A percentile compares a stretch with the other conserved stretches of the same genome.
phyloP scores from a whole-genome alignment of 352 stramenopile species.

The Phytophthora megakarya region DNA sequence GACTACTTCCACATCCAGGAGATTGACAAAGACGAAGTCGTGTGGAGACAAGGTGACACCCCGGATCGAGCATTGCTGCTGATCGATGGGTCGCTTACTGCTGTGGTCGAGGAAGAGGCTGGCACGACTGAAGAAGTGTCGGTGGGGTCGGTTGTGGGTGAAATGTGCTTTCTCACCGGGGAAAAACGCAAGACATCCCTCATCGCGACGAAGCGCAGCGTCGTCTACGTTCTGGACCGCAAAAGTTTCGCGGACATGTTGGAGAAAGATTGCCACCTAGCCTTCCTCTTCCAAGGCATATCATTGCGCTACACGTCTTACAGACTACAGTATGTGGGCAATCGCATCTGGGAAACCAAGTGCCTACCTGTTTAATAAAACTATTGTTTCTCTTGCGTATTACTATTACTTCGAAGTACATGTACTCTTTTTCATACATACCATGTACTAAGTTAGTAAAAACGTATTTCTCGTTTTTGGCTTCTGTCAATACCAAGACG shows the following conservation, averaged over 20 bases:
- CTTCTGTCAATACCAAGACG: too few relatives aligned
- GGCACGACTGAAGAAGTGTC: slow-evolving; percentile 76
- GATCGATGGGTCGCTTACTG: slow-evolving; percentile 64
- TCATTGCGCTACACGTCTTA: slow-evolving; percentile 78
- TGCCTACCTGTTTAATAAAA: slow-evolving; percentile 79
- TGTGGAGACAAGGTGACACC: slow-evolving; percentile 73
- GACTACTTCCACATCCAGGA: slow-evolving; percentile 76
- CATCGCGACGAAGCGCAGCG: slow-evolving; percentile 55
- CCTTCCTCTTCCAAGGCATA: slow-evolving; percentile 79
- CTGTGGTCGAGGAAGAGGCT: slow-evolving; percentile 80
- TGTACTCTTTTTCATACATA: too few relatives aligned
- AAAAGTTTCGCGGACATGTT: slow-evolving; percentile 71
- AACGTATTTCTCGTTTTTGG: too few relatives aligned
- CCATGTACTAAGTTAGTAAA: too few relatives aligned
- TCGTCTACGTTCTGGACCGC: slow-evolving; percentile 71
- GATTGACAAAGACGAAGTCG: slow-evolving; percentile 56
- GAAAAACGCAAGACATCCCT: slow-evolving; percentile 86
- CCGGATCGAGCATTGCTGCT: slow-evolving; percentile 64
- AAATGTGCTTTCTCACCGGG: slow-evolving; percentile 78
- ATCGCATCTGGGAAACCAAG: slow-evolving; percentile 88
- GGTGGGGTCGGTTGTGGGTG: slow-evolving; percentile 72
- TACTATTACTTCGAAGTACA: too few relatives aligned
- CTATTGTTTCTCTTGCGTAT: too few relatives aligned
- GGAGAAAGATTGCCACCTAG: slow-evolving; percentile 58
- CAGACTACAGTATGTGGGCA: slow-evolving; percentile 80